Evolutionary conservation across 805 yeast genomes (phyloP).

Genomic region (Yamadazyma philogaea): DNA sequence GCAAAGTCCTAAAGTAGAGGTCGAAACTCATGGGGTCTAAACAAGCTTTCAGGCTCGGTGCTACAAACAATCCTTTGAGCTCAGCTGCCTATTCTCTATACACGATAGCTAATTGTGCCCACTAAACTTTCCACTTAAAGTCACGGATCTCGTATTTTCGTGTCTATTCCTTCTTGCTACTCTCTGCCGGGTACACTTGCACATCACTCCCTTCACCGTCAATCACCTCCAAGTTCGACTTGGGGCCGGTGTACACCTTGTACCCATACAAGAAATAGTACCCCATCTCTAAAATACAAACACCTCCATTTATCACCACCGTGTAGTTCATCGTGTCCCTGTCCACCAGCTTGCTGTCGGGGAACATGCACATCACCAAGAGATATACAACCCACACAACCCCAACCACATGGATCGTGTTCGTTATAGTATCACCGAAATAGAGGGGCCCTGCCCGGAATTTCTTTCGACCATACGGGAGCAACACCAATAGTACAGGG

Average conservation of each 20-base stretch:
- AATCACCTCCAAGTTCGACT: constrained; percentile 18
- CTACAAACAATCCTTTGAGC: too few relatives aligned
- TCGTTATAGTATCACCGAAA: constrained; percentile 50
- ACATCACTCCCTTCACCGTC: neutral
- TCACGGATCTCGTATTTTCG: too few relatives aligned
- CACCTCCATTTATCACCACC: constrained; percentile 58
- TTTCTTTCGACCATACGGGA: constrained; percentile 47
- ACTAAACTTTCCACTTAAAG: neutral
- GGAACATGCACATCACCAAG: constrained; percentile 61
- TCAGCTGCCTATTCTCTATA: too few relatives aligned
- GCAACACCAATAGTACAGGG: constrained; percentile 55
- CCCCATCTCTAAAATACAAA: constrained; percentile 51
- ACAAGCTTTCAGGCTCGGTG: too few relatives aligned
- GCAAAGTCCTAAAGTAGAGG: too few relatives aligned
- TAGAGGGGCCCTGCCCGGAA: constrained; percentile 68
- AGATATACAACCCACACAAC: constrained; percentile 48
- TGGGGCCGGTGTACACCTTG: constrained; percentile 58
- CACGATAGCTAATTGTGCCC: too few relatives aligned
- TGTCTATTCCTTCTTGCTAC: too few relatives aligned
- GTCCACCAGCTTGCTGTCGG: constrained; percentile 41
- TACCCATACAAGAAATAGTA: constrained; percentile 54
- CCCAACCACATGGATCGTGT: constrained; percentile 44
- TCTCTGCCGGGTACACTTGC: too few relatives aligned
- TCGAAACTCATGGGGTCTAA: too few relatives aligned
- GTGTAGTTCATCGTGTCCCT: constrained; percentile 65